Evolutionary conservation across 2,329 filamentous ascomycete species (phyloP).

Genomic region (Fusarium secorum): DNA sequence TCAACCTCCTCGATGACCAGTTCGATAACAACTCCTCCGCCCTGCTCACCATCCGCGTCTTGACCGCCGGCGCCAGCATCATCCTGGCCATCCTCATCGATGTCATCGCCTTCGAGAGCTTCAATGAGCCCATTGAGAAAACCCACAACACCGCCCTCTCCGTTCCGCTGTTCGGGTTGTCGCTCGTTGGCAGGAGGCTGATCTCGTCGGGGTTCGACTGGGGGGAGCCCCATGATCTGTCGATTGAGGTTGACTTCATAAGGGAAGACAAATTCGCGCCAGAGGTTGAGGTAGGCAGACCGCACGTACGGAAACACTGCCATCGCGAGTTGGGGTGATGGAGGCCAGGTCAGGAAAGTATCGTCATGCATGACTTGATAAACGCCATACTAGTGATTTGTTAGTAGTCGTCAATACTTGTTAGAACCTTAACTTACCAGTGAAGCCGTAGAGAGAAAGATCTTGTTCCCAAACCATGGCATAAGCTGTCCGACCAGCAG

Average conservation of each 20-base stretch:
- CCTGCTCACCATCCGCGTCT: slow-evolving; percentile 35
- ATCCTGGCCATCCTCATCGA: slow-evolving; percentile 38
- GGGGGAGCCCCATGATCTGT: slow-evolving; percentile 53
- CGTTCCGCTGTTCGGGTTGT: slow-evolving; percentile 34
- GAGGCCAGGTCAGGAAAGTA: slow-evolving; percentile 61
- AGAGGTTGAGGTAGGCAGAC: slow-evolving; percentile 56
- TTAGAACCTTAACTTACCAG: slow-evolving; percentile 45
- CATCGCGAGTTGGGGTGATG: slow-evolving; percentile 60
- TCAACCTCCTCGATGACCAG: slow-evolving; percentile 47
- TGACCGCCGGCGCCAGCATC: slow-evolving; percentile 28
- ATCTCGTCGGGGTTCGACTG: slow-evolving; percentile 39
- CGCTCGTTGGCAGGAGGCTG: slow-evolving; percentile 20
- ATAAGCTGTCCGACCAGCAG: slow-evolving; percentile 55
- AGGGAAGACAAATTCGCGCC: slow-evolving; percentile 55
- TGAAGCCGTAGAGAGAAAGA: slow-evolving; percentile 54
- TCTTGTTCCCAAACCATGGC: slow-evolving; percentile 52
- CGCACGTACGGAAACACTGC: slow-evolving; percentile 58
- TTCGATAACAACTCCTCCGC: slow-evolving; percentile 46
- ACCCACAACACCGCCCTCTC: slow-evolving; percentile 46
- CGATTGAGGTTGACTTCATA: slow-evolving; percentile 60
- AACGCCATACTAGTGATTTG: slow-evolving; percentile 54
- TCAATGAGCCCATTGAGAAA: slow-evolving; percentile 50
- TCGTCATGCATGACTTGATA: slow-evolving; percentile 55
- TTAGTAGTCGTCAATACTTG: background rate
- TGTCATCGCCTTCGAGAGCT: slow-evolving; percentile 48